phyloP scores from a whole-genome alignment of 208 protist genomes.

The Trypanosoma brucei region DNA sequence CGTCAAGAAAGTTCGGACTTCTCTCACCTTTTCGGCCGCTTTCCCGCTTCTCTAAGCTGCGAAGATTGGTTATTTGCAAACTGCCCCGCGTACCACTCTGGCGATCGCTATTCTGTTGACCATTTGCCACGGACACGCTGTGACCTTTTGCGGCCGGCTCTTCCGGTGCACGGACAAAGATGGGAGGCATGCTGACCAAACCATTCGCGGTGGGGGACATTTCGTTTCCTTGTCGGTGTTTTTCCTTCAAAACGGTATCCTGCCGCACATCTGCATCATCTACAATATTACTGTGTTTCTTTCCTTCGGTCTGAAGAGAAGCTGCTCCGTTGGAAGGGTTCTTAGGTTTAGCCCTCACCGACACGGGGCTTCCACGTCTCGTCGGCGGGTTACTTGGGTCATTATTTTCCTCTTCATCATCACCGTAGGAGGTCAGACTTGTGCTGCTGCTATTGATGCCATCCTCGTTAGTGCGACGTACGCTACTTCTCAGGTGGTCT shows the following conservation, averaged over 20 bases:
- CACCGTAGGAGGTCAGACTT: slow-evolving; percentile 20
- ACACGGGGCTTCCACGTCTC: neutral
- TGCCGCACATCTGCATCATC: neutral
- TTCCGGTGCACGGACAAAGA: neutral
- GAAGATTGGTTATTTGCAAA: neutral
- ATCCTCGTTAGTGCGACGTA: neutral
- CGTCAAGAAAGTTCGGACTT: neutral
- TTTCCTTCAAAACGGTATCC: neutral
- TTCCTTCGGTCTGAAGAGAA: neutral
- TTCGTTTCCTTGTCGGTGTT: neutral
- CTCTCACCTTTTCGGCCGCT: neutral
- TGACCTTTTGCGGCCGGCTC: neutral
- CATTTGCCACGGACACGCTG: neutral
- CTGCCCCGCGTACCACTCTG: neutral
- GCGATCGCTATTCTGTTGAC: neutral
- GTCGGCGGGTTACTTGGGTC: neutral
- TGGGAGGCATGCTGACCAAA: neutral
- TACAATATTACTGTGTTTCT: neutral
- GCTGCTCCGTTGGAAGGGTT: neutral
- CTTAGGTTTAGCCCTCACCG: neutral
- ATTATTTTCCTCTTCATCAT: neutral
- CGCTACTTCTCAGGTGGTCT: neutral
- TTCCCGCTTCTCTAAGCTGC: neutral
- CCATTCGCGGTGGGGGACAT: neutral
- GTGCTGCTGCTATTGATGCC: slow-evolving; percentile 7